phyloP scores from a whole-genome alignment of 768 basidiomycete species.

The Kwoniella botswanensis region DNA sequence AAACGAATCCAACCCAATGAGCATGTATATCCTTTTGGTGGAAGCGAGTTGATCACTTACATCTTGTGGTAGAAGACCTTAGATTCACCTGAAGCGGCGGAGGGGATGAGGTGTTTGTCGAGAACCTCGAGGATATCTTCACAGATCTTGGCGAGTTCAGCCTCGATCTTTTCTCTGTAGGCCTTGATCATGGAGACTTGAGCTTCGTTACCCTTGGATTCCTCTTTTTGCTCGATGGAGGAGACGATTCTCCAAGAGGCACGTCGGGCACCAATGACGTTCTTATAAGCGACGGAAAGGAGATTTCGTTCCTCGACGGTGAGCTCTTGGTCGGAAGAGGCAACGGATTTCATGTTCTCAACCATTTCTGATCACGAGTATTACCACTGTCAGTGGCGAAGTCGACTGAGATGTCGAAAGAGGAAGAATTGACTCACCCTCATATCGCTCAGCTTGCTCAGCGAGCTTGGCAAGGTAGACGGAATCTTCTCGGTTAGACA shows the following conservation, averaged over 20 bases:
- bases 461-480: conserved; percentile 99
- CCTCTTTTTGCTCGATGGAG: conserved; percentile 99
- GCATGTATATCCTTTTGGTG: too few species aligned
- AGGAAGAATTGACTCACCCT: conserved; percentile 65
- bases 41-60: conserved; percentile 62
- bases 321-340: conserved; percentile 95
- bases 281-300: conserved; percentile 98
- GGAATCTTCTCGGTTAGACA: conserved; percentile 82
- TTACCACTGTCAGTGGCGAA: conserved; percentile 23
- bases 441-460: conserved; percentile 99
- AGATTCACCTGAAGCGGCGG: conserved; percentile 92
- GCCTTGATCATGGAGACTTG: conserved; percentile 97
- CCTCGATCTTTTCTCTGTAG: conserved; percentile 97
- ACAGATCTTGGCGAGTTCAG: conserved; percentile 95
- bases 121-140: conserved; percentile 97
- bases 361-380: conserved; percentile 76
- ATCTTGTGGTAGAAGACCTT: conserved; percentile 99
- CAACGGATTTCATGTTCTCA: conserved; percentile 99
- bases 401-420: conserved; percentile 1
- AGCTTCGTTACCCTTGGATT: conserved; percentile 94
- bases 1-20: conserved; percentile 13
- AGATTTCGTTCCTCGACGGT: conserved; percentile 98
- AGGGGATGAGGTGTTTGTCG: conserved; percentile 94
- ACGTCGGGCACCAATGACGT: conserved; percentile 96
- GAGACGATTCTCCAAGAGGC: conserved; percentile 98